A percentile compares a stretch with the other conserved stretches of the same genome.
Evolutionary conservation across 371 early-diverging fungal genomes (phyloP).

Genomic region (Batrachochytrium dendrobatidis): DNA sequence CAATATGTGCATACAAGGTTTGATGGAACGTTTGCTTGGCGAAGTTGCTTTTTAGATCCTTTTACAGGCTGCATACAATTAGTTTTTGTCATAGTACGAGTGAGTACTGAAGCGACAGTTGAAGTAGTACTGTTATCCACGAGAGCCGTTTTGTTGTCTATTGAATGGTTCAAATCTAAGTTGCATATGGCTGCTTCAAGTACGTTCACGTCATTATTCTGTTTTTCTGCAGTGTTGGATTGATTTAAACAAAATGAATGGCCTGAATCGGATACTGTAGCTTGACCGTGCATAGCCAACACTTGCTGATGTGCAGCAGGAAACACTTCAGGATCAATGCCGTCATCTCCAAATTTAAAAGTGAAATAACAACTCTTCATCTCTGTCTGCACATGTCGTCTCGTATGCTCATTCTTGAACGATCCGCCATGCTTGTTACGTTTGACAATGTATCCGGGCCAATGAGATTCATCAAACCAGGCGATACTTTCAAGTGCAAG

Average conservation of each 20-base stretch:
- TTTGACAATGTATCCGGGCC: constrained; percentile 42
- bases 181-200: too few relatives aligned
- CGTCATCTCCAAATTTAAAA: constrained; percentile 14
- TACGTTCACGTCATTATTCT: background rate
- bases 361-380: constrained; percentile 34
- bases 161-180: too few relatives aligned
- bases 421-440: constrained; percentile 43
- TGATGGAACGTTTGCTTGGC: constrained; percentile 11
- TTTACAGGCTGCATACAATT: too few relatives aligned
- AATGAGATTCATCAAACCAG: constrained; percentile 28
- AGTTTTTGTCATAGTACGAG: constrained; percentile 6
- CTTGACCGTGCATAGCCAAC: too few relatives aligned
- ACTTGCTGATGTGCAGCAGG: too few relatives aligned
- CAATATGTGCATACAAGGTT: constrained; percentile 33
- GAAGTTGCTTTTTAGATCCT: background rate
- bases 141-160: background rate
- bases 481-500: constrained; percentile 16
- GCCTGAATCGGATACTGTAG: too few relatives aligned
- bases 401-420: constrained; percentile 43
- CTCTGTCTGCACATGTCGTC: constrained; percentile 20
- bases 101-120: background rate
- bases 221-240: background rate
- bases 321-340: too few relatives aligned
- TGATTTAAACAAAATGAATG: too few relatives aligned
- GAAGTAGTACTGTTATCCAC: background rate